Percentiles rank a stretch among this genome's conserved stretches.
These are phyloP conservation scores for Pythium plurisporium DNA, from an alignment of 352 stramenopile species.

Conservation along the genomic window DNA sequence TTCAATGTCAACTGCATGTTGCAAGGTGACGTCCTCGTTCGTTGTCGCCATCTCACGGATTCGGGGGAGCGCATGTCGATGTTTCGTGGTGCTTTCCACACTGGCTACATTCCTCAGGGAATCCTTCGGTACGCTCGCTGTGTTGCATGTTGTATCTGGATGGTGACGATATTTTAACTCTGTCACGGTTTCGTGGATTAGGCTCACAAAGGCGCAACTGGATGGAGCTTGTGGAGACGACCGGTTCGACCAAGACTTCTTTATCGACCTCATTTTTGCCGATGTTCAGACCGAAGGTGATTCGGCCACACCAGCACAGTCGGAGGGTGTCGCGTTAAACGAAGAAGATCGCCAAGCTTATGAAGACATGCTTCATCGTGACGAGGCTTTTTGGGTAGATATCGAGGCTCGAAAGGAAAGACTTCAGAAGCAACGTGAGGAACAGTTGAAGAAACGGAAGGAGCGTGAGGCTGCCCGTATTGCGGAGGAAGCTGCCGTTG, in stretches of 20 bases:
- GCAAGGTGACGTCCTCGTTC: constrained; percentile 96
- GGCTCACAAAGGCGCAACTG: constrained; percentile 94
- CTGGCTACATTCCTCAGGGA: constrained; percentile 95
- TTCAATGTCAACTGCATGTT: constrained; percentile 96
- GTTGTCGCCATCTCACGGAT: constrained; percentile 93
- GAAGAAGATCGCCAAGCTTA: constrained; percentile 82
- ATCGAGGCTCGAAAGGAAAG: constrained; percentile 78
- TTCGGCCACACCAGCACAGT: constrained; percentile 23
- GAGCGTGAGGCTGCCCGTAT: constrained; percentile 46
- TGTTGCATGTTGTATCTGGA: not conserved
- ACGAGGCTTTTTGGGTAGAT: constrained; percentile 83
- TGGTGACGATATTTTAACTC: not conserved
- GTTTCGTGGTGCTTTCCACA: constrained; percentile 98
- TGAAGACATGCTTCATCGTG: constrained; percentile 84
- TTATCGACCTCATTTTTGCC: constrained; percentile 96
- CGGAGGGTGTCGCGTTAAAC: constrained; percentile 68
- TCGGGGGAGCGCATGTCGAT: constrained; percentile 90
- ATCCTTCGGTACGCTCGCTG: constrained; percentile 77
- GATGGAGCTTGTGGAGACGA: constrained; percentile 94
- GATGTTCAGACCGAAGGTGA: constrained; percentile 83
- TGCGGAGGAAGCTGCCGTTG: constrained; percentile 31
- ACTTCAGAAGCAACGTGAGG: constrained; percentile 66
- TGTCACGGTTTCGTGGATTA: constrained; percentile 16
- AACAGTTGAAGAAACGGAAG: constrained; percentile 58
- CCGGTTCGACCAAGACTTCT: constrained; percentile 94